Evolutionary conservation across 176 grass and related monocot species (phyloP).

Genomic region (Cenchrus purpureus): DNA sequence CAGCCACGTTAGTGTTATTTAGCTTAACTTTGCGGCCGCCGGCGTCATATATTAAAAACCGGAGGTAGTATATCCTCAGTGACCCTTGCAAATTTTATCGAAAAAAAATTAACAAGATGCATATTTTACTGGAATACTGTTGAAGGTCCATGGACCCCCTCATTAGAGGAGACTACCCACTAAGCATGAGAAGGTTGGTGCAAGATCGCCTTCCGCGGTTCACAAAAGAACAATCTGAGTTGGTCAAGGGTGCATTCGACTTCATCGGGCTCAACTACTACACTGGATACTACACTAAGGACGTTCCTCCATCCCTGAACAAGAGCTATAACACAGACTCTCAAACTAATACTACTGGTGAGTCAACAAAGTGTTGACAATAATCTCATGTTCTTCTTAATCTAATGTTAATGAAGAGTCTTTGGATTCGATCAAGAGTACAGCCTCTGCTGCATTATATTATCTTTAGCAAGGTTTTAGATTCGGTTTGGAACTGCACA

Average conservation of each 20-base stretch:
- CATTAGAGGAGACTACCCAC: constrained; percentile 41
- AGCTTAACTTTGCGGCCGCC: no score
- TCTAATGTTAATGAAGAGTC: no score
- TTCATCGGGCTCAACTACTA: constrained; percentile 71
- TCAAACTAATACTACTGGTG: constrained; percentile 41
- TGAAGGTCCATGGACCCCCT: constrained; percentile 59
- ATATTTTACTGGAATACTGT: no score
- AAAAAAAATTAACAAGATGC: no score
- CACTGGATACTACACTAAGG: constrained; percentile 32
- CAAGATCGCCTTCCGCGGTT: constrained; percentile 48
- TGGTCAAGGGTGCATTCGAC: constrained; percentile 55
- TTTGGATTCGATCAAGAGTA: neutral
- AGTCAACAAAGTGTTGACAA: neutral
- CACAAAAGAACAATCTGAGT: constrained; percentile 35
- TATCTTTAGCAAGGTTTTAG: no score
- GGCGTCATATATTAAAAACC: no score
- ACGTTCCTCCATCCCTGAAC: constrained; percentile 39
- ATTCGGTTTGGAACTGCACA: no score
- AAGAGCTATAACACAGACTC: constrained; percentile 46
- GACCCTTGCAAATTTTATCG: no score
- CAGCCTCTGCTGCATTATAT: no score
- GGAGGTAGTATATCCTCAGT: neutral
- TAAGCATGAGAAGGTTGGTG: constrained; percentile 47
- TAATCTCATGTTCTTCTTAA: neutral
- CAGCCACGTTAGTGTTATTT: no score